Evolutionary conservation across 78 protist genomes (phyloP).

Genomic region (Dictyostelium citrinum): DNA sequence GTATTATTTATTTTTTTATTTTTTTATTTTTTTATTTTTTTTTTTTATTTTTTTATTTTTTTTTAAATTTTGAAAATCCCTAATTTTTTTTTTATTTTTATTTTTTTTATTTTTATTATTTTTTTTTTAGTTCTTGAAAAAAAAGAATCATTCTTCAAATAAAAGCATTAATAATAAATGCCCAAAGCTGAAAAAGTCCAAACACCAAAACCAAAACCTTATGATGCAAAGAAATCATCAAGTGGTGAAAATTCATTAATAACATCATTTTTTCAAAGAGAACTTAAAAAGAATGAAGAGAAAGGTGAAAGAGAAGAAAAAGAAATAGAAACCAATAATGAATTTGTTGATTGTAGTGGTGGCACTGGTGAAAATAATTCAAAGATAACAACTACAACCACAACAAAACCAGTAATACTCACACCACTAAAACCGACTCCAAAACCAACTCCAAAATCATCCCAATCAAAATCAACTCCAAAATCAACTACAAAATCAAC

Average conservation of each 20-base stretch:
- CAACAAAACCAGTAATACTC: background rate
- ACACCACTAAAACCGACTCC: background rate
- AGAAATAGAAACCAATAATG: background rate
- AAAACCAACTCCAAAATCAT: too few relatives aligned
- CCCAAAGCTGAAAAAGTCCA: background rate
- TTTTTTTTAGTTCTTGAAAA: too few relatives aligned
- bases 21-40: too few relatives aligned
- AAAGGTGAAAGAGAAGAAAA: background rate
- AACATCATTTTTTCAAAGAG: background rate
- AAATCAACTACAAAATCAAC: background rate
- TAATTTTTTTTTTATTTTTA: too few relatives aligned
- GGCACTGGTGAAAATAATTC: background rate
- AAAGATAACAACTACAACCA: background rate
- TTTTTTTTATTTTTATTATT: background rate
- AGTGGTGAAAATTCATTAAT: background rate
- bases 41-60: too few relatives aligned
- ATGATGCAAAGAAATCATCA: background rate
- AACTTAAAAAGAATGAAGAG: background rate
- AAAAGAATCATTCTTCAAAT: background rate
- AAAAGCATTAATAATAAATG: background rate
- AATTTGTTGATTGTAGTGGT: background rate
- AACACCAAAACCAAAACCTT: background rate
- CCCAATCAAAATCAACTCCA: too few relatives aligned
- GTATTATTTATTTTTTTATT: too few relatives aligned
- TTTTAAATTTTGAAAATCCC: too few relatives aligned